Evolutionary conservation across 2,329 filamentous ascomycete species (phyloP).

Genomic region (Mycosphaerella sp.): DNA sequence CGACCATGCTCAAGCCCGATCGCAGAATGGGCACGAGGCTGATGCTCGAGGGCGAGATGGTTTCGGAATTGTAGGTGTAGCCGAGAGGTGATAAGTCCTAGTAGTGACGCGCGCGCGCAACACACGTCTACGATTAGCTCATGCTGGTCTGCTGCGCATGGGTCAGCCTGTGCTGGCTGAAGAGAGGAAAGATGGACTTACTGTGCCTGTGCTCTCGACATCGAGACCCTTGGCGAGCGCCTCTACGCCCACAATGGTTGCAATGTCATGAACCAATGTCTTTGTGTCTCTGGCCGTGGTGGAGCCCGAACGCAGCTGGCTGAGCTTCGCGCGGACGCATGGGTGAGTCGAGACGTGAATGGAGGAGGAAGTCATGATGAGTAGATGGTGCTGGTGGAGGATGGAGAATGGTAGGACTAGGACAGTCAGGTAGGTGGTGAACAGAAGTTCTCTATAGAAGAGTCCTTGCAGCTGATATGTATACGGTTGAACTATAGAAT

Average conservation of each 20-base stretch:
- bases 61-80: slow-evolving; percentile 63
- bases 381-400: no score
- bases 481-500: no score
- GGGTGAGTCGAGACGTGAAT: slow-evolving; percentile 78
- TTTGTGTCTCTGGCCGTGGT: slow-evolving; percentile 71
- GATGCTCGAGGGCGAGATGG: slow-evolving; percentile 59
- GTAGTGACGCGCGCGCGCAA: not conserved
- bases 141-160: not conserved
- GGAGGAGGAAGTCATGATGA: slow-evolving; percentile 16
- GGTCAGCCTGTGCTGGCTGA: not conserved
- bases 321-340: slow-evolving; percentile 80
- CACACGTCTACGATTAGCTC: slow-evolving; percentile 9
- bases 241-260: slow-evolving; percentile 74
- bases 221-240: slow-evolving; percentile 63
- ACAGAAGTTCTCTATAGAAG: no score
- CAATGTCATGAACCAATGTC: slow-evolving; percentile 76
- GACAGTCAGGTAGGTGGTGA: not conserved
- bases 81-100: slow-evolving; percentile 75
- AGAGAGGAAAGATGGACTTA: slow-evolving; percentile 41
- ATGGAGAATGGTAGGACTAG: not conserved
- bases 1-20: slow-evolving; percentile 85
- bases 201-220: slow-evolving; percentile 55
- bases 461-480: no score
- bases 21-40: slow-evolving; percentile 89
- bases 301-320: slow-evolving; percentile 70